Conservation (phyloP, 352 stramenopile genomes). For the Phytophthora vignae region DNA sequence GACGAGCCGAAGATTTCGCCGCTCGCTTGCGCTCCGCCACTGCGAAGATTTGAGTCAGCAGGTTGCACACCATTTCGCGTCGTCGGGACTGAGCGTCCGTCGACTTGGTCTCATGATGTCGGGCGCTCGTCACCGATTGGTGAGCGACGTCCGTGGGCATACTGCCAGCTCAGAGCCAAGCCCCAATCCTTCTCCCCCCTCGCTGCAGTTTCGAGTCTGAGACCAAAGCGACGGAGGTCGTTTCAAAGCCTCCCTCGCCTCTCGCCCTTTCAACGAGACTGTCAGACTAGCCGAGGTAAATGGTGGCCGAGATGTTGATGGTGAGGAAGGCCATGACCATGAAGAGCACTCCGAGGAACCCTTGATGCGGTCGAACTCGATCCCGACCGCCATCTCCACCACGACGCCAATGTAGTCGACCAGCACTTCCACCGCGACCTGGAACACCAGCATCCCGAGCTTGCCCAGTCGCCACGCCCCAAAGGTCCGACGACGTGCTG, state of each 20-base stretch:
- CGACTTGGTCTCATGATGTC: slow-evolving; percentile 6
- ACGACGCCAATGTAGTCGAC: background rate
- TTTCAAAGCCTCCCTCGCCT: slow-evolving; percentile 17
- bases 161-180: background rate
- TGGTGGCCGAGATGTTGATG: slow-evolving; percentile 3
- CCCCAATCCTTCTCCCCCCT: background rate
- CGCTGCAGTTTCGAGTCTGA: slow-evolving; percentile 27
- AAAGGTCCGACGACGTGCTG: background rate
- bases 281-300: background rate
- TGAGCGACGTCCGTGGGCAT: slow-evolving; percentile 17
- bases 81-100: slow-evolving; percentile 15
- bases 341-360: slow-evolving; percentile 2
- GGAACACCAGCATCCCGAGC: background rate
- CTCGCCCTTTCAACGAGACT: background rate
- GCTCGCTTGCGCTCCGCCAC: slow-evolving; percentile 40
- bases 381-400: background rate
- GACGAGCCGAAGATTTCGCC: slow-evolving; percentile 10
- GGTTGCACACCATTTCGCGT: slow-evolving; percentile 36
- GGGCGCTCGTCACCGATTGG: background rate
- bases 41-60: slow-evolving; percentile 61
- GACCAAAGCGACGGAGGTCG: slow-evolving; percentile 24
- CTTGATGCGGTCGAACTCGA: background rate
- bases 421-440: background rate
- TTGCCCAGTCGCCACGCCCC: background rate
- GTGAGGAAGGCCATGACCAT: background rate